Evolutionary conservation across 768 basidiomycete genomes (phyloP).

Genomic region (Auricularia heimuer): DNA sequence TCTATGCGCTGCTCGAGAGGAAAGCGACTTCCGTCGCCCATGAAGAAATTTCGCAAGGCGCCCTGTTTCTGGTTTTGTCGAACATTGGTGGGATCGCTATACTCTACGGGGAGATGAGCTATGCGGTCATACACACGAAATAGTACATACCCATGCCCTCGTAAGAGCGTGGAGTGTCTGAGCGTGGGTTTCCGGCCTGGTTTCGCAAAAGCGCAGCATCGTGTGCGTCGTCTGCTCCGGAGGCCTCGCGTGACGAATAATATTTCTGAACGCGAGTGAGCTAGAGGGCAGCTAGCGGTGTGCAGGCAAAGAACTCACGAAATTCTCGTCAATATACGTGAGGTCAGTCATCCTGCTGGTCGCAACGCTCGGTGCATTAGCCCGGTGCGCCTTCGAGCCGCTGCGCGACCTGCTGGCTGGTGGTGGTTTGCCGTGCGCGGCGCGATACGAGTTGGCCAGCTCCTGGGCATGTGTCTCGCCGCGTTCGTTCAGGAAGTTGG

Average conservation of each 20-base stretch:
- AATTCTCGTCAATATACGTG: conserved; percentile 17
- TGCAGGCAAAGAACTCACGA: not conserved
- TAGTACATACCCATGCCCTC: not conserved
- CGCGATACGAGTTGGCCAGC: conserved; percentile 9
- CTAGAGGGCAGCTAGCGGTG: not conserved
- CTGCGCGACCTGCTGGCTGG: not conserved
- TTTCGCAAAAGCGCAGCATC: conserved; percentile 37
- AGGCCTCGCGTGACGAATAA: conserved; percentile 11
- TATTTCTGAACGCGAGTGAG: conserved; percentile 8
- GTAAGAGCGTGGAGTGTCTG: conserved; percentile 43
- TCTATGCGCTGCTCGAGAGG: conserved; percentile 77
- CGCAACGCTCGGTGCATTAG: conserved; percentile 1
- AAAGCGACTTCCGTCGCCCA: conserved; percentile 30
- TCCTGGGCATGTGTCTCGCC: conserved; percentile 14
- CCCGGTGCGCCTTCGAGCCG: not conserved
- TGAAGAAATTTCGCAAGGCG: conserved; percentile 21
- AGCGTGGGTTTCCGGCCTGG: conserved; percentile 31
- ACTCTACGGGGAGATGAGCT: conserved; percentile 36
- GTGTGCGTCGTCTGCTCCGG: conserved; percentile 10
- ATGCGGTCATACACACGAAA: not conserved
- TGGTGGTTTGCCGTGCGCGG: not conserved
- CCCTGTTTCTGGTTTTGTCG: conserved; percentile 28
- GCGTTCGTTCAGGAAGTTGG: conserved; percentile 3
- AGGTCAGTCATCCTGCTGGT: conserved; percentile 3
- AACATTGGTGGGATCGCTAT: conserved; percentile 41